Base-by-base conservation (phyloP, 1,284 basidiomycete species). In the Phenoliferia sp. region DNA sequence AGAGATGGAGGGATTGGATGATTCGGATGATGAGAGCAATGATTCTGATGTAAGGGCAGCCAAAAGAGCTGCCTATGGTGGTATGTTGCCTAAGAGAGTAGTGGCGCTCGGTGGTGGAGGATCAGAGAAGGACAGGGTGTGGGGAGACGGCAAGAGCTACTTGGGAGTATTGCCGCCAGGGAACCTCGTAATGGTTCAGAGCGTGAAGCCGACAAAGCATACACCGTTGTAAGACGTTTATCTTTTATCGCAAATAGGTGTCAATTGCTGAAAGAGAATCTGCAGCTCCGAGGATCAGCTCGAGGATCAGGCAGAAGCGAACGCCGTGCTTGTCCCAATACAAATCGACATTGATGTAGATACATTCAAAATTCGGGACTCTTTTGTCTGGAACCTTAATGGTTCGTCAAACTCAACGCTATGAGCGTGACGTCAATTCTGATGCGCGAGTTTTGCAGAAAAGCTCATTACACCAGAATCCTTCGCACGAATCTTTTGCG, bases 381-480 rank as follows among this genome's bases (percentile, higher is more conserved):
- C 90, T 72, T 98, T 99, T 79, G 85, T 93, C n/a, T 99, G 95
- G 95, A 96, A 98, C 76, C 80, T 94, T 62, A 86, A 90, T 76
- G 92, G 81, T 83, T 80, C 22, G 77, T 52, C 26, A 44, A 44
- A 22, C 12, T 44, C 22, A 22, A 44, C 39, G 22, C 22, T 22
- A 12, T 44, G 22, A 44, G 12, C 39, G 12, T 44, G n/a, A n/a
- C n/a, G n/a, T n/a, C 48, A 35, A 36, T 12, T 12, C n/a, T 31
- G 10, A 22, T 39, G n/a, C 19, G 12, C 26, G 36, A 3, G n/a
- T 54, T 12, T n/a, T 26, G 29, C 68, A 81, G 84, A 85, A 74
- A 77, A 78, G 16, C 82, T 92, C 71, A 86, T 94, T 74, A 88
- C 87, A 55, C 93, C 94, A 0, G 86, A 90, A 69, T 82, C 84